Evolutionary conservation across 306 rosid genomes (phyloP).

Genomic region (Quercus gilva): DNA sequence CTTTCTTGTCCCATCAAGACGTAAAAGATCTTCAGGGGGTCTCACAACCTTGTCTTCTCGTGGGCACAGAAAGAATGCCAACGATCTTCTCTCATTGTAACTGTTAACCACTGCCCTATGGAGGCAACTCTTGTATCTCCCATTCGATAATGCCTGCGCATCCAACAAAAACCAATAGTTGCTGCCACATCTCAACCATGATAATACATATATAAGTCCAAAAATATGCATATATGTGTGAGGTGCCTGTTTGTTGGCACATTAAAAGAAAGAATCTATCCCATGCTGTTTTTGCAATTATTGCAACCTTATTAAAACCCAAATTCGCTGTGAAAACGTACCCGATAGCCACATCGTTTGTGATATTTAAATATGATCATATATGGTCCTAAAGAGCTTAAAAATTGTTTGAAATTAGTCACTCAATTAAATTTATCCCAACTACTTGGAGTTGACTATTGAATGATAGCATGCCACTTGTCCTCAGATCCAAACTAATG

Average conservation of each 20-base stretch:
- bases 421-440: not conserved
- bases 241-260: too few relatives aligned
- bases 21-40: conserved; percentile 41
- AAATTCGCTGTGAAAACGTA: too few relatives aligned
- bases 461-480: too few relatives aligned
- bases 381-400: not conserved
- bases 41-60: conserved; percentile 49
- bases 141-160: conserved; percentile 51
- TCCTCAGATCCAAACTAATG: too few relatives aligned
- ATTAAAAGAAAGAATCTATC: too few relatives aligned
- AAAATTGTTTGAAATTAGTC: not conserved
- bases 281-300: too few relatives aligned
- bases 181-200: too few relatives aligned
- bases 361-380: not conserved
- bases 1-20: conserved; percentile 38
- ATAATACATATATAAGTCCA: too few relatives aligned
- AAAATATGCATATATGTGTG: too few relatives aligned
- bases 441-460: not conserved
- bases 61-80: conserved; percentile 53
- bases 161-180: not conserved
- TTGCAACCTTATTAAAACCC: too few relatives aligned
- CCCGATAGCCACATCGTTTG: not conserved
- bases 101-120: conserved; percentile 59
- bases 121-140: conserved; percentile 58
- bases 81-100: conserved; percentile 42